Conservation (phyloP, 805 yeast genomes). For the Tetrapisispora iriomotensis region DNA sequence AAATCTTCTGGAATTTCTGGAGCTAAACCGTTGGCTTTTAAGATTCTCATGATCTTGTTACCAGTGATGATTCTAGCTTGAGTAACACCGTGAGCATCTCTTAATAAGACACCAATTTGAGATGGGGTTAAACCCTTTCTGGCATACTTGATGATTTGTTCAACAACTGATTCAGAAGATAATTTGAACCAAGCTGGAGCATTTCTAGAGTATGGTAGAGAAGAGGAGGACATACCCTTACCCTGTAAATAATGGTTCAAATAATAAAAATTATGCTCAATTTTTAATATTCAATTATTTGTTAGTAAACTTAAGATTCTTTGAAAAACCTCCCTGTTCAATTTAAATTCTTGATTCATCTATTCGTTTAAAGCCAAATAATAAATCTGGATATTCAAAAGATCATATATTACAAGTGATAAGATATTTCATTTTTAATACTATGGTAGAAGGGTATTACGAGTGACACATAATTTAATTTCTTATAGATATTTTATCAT, state of each 20-base stretch:
- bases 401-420: too few species aligned
- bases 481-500: too few species aligned
- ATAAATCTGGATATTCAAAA: too few species aligned
- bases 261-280: too few species aligned
- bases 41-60: constrained; percentile 98
- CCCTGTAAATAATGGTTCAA: constrained; percentile 46
- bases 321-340: too few species aligned
- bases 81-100: constrained; percentile 99
- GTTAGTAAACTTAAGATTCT: constrained; percentile 4
- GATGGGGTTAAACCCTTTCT: constrained; percentile 99
- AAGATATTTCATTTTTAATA: too few species aligned
- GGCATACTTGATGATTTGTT: constrained; percentile 98
- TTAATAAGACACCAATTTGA: constrained; percentile 96
- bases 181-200: constrained; percentile 99
- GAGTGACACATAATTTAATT: too few species aligned
- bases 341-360: too few species aligned
- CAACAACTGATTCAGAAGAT: constrained; percentile 89
- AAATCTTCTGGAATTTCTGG: constrained; percentile 99
- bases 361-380: too few species aligned
- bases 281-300: background rate
- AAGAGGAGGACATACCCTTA: constrained; percentile 98
- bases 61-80: constrained; percentile 96
- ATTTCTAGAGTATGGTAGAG: constrained; percentile 98
- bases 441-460: too few species aligned
- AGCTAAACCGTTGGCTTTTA: constrained; percentile 98